These are phyloP conservation scores for Amphibolis antarctica DNA, from an alignment of 106 monocot species.

Conservation along the genomic window DNA sequence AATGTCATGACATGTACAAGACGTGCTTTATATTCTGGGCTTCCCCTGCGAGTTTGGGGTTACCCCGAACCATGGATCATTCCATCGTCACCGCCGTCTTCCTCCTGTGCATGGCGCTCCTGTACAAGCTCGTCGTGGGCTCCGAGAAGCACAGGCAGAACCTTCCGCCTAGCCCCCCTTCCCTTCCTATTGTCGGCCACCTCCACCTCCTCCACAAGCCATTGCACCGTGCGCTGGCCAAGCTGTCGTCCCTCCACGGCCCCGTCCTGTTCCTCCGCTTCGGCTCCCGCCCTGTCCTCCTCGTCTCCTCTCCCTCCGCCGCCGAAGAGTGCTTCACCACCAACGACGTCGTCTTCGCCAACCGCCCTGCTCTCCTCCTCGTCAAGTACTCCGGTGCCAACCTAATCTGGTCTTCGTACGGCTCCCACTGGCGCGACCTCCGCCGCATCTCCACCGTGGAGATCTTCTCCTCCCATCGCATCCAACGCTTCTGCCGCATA, in stretches of 20 bases:
- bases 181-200: slow-evolving; percentile 1
- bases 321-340: too few relatives aligned
- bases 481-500: slow-evolving; percentile 7
- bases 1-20: too few relatives aligned
- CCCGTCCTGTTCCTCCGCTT: neutral
- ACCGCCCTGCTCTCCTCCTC: slow-evolving; percentile 5
- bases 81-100: too few relatives aligned
- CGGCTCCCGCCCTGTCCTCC: neutral
- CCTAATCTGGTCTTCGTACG: slow-evolving; percentile 25
- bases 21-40: too few relatives aligned
- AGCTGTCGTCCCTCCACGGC: neutral
- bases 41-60: too few relatives aligned
- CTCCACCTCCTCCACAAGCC: neutral
- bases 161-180: neutral
- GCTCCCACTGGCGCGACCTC: slow-evolving; percentile 53
- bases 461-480: slow-evolving; percentile 33
- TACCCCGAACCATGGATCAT: too few relatives aligned
- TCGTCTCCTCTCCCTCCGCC: neutral
- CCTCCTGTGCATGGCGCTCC: too few relatives aligned
- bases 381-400: slow-evolving; percentile 21
- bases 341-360: too few relatives aligned
- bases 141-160: neutral
- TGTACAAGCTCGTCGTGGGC: too few relatives aligned
- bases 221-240: neutral
- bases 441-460: too few relatives aligned